Base-by-base conservation (phyloP, 2,329 filamentous ascomycete species). In the Rosellinia necatrix region DNA sequence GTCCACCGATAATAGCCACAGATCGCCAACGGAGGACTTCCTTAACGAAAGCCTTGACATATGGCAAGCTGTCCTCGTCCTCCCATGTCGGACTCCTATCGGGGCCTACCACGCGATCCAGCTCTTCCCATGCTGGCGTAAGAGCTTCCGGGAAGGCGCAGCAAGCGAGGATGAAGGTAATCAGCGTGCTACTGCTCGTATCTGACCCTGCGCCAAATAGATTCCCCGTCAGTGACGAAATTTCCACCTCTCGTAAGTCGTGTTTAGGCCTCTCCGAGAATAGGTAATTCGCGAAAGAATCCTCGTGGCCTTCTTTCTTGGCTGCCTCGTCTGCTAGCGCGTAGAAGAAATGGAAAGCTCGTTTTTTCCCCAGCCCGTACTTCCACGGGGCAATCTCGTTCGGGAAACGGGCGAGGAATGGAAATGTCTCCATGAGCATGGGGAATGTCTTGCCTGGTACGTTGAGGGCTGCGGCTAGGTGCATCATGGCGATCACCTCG, bases 401-500 rank as follows among this genome's bases (percentile, higher is more conserved):
- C 9, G 80, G 79, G 44, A 82, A 77, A 15, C 70, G 75, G 17
- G 79, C 75, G 10, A 81, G 71, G 32, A 75, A 66, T 1, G 79
- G 79, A 51, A 83, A 83, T 0, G 80, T 83, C 66, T 83, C 81
- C 73, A 84, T 75, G 24, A 85, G 68, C 79, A 79, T 83, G 21
- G 79, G 82, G 62, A 81, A 83, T 0, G 70, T 77, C 65, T 81
- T 81, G 7, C 78, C 78, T 0, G 79, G 75, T 42, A 81, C 78
- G 60, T 79, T 81, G 19, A 85, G 70, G 52, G 83, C 81, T 2
- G 81, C 82, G 1, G 82, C 81, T 50, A 81, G 74, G 54, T 85
- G 79, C 76, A 85, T 80, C 27, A 81, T 71, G 0, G 80, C 77
- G 54, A 85, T 80, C n/a, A 81, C 82, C 64, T 85, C 81, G 3